Base-by-base conservation (phyloP, 75 land plant genomes). In the Chamaecyparis obtusa region DNA sequence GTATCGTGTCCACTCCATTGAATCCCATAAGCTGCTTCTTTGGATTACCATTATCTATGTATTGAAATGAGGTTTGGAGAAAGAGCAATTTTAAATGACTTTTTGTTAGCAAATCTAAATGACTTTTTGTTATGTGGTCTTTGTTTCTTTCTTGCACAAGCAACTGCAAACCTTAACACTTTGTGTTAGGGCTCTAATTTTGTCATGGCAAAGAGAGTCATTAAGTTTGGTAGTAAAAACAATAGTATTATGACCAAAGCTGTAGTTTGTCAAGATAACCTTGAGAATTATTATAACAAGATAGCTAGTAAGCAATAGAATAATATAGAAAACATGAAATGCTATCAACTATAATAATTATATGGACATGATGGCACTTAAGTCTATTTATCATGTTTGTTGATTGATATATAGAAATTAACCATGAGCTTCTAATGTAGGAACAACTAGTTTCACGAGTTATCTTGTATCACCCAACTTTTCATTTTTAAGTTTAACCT, bases 1-100 rank as follows among this genome's bases (percentile, higher is more conserved):
- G 86, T 46, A 54, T 56, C n/a, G 94, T 79, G 43, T 88, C 92
- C 55, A 95, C 94, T 74, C 91, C 91, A 84, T 93, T 60, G 2
- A 39, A 39, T 39, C 41, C 41, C 2, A 95, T 91, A 30, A 96
- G 87, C 81, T 92, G 93, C 91, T 89, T 94, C 57, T 49, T 33
- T 8, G 87, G 86, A 21, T 88, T 89, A 17, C 91, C 92, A 6
- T 72, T 0, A 32, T 51, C 16, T 32, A 46, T 17, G 83, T 78
- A 35, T 83, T 67, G 13, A 46, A 27, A 46, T 93, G 93, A 33
- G 90, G 88, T 13, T 78, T 91, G 1, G 93, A 60, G 85, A 88
- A 94, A 5, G 57, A 94, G 91, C 1, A 96, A 89, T 36, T 93
- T 82, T 0, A n/a, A n/a, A n/a, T n/a, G n/a, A n/a, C n/a, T n/a